Percentiles rank a stretch among this genome's conserved stretches.
phyloP scores from a whole-genome alignment of 2,329 filamentous ascomycete species.

The Aulographum hederae region DNA sequence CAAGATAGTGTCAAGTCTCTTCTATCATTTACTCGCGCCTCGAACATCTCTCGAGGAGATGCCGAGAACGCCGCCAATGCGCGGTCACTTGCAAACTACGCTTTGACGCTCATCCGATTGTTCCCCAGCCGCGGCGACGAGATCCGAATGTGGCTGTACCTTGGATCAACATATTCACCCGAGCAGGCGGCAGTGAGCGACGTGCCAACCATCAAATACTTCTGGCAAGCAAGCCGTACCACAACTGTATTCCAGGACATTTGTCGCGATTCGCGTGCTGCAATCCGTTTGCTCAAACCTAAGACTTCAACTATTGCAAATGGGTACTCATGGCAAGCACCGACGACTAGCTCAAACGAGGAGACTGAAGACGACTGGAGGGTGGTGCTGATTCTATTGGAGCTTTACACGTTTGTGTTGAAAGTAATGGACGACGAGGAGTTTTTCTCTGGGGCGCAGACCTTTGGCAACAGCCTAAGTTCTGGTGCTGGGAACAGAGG shows the following conservation, averaged over 20 bases:
- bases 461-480: slow-evolving; percentile 9
- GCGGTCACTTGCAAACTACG: slow-evolving; percentile 59
- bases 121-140: slow-evolving; percentile 72
- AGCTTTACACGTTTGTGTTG: slow-evolving; percentile 83
- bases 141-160: slow-evolving; percentile 84
- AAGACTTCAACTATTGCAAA: slow-evolving; percentile 14
- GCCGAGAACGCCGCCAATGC: slow-evolving; percentile 1
- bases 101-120: slow-evolving; percentile 65
- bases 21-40: slow-evolving; percentile 27
- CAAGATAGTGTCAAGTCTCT: slow-evolving; percentile 53
- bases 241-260: slow-evolving; percentile 41
- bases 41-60: slow-evolving; percentile 10
- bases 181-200: slow-evolving; percentile 14
- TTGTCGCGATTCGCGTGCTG: slow-evolving; percentile 35
- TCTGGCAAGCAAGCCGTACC: slow-evolving; percentile 53
- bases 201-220: slow-evolving; percentile 58
- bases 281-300: slow-evolving; percentile 36
- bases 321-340: not conserved
- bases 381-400: slow-evolving; percentile 74
- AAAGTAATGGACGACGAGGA: slow-evolving; percentile 94
- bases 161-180: slow-evolving; percentile 42
- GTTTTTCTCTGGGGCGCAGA: slow-evolving; percentile 47
- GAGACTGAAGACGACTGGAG: slow-evolving; percentile 57
- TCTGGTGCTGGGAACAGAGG: slow-evolving; percentile 19
- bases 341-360: not conserved